A percentile compares a stretch with the other conserved stretches of the same genome.
phyloP scores from a whole-genome alignment of 192 early-diverging fungal species.

The Geranomyces variabilis region DNA sequence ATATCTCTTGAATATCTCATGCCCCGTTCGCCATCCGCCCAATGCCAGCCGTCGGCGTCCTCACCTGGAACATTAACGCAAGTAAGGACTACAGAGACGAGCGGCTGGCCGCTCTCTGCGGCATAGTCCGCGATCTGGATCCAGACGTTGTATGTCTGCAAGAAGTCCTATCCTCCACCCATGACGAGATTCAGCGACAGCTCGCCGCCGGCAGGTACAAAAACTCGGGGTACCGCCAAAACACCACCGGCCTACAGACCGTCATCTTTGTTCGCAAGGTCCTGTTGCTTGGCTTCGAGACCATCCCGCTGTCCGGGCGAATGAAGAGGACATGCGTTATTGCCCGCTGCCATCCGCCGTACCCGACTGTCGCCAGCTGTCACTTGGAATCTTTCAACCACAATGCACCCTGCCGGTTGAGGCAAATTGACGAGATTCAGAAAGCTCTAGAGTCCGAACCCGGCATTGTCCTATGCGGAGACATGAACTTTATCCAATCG shows the following conservation, averaged over 20 bases:
- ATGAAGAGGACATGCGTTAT: conserved; percentile 15
- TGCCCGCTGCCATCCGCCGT: conserved; percentile 5
- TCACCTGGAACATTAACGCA: conserved; percentile 7
- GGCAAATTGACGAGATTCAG: conserved; percentile 3
- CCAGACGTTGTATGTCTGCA: neutral
- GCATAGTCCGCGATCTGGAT: neutral
- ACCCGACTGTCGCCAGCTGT: conserved; percentile 16
- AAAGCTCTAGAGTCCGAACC: neutral
- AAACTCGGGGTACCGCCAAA: neutral
- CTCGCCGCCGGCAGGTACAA: neutral
- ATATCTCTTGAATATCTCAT: no score
- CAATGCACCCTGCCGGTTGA: neutral
- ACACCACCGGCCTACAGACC: neutral
- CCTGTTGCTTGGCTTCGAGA: neutral
- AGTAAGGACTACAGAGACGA: neutral
- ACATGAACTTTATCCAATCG: conserved; percentile 15
- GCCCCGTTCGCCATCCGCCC: no score
- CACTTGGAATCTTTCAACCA: conserved; percentile 16
- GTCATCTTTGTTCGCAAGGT: neutral
- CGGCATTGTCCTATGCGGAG: neutral
- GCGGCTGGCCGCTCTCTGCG: neutral
- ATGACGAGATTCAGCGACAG: neutral
- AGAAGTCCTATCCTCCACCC: neutral
- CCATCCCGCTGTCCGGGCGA: conserved; percentile 6
- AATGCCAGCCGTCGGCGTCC: neutral